Conservation (phyloP, 2,329 filamentous ascomycete genomes). For the Hymenoscyphus repandus region DNA sequence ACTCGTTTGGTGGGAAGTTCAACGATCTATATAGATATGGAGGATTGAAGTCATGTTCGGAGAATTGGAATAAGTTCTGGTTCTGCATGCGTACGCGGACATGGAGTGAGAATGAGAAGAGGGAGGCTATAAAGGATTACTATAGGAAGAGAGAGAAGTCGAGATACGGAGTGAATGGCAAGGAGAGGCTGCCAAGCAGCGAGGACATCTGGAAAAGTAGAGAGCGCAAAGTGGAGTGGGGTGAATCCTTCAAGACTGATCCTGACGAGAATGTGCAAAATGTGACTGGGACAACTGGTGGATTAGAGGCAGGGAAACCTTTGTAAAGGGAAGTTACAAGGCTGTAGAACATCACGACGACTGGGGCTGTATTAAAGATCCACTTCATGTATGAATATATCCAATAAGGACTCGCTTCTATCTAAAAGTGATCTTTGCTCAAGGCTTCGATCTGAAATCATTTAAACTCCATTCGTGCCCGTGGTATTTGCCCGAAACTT, state of each 20-base stretch:
- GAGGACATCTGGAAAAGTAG: constrained; percentile 87
- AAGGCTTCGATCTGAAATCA: no score
- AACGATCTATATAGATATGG: constrained; percentile 88
- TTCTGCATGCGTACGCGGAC: constrained; percentile 87
- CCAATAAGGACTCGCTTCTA: not conserved
- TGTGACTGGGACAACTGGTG: constrained; percentile 30
- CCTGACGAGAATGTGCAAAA: constrained; percentile 32
- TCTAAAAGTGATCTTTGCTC: no score
- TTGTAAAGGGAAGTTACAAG: no score
- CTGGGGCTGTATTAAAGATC: not conserved
- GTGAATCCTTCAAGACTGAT: constrained; percentile 32
- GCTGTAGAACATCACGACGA: not conserved
- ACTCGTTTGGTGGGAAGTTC: constrained; percentile 85
- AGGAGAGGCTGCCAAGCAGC: constrained; percentile 66
- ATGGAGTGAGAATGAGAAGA: constrained; percentile 53
- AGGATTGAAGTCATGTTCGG: constrained; percentile 66
- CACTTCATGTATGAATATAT: not conserved
- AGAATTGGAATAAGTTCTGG: constrained; percentile 93
- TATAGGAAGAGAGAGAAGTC: constrained; percentile 47
- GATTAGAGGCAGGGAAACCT: not conserved
- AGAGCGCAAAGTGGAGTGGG: constrained; percentile 50
- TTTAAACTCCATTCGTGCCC: no score
- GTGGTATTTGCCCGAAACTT: no score
- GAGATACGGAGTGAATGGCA: constrained; percentile 49
- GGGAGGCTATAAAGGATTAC: constrained; percentile 36